Evolutionary conservation across 495 filamentous ascomycete species (phyloP).

Genomic region (Hyphodiscus hymeniophilus): DNA sequence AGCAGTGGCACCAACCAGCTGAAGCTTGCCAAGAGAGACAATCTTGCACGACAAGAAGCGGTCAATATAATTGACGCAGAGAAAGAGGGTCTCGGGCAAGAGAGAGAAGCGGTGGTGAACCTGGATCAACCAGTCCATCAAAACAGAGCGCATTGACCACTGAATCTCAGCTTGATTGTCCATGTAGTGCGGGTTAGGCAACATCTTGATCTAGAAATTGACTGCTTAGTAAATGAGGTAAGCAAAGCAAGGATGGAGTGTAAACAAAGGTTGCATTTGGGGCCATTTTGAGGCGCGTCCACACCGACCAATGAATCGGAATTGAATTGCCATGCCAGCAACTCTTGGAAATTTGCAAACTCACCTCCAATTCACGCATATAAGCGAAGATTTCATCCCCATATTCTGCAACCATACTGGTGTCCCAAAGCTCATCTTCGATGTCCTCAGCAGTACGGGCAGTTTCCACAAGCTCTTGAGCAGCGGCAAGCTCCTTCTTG

Average conservation of each 20-base stretch:
- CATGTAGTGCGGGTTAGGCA: conserved; percentile 91
- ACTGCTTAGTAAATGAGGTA: conserved; percentile 14
- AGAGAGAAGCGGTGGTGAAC: conserved; percentile 87
- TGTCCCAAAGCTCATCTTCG: conserved; percentile 84
- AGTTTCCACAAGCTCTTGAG: conserved; percentile 58
- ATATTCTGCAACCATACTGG: conserved; percentile 98
- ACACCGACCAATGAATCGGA: background rate
- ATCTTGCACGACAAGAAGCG: conserved; percentile 92
- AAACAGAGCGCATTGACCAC: conserved; percentile 96
- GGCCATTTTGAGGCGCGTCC: background rate
- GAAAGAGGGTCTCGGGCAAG: conserved; percentile 88
- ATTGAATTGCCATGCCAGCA: no score
- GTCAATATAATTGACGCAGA: conserved; percentile 92
- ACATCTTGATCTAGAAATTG: conserved; percentile 55
- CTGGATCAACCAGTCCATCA: conserved; percentile 98
- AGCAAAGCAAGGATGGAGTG: conserved; percentile 12
- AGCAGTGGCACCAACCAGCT: conserved; percentile 92
- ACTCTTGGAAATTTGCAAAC: conserved; percentile 13
- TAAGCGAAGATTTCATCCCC: conserved; percentile 91
- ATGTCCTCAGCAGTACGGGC: conserved; percentile 47
- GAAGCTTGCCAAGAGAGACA: conserved; percentile 88
- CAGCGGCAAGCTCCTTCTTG: conserved; percentile 58
- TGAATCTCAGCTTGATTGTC: conserved; percentile 93
- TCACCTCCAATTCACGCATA: conserved; percentile 83
- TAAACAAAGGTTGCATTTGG: conserved; percentile 10